Evolutionary conservation across 345 rosid genomes (phyloP), one percentile per base, ranked within the genome.

Genomic region (Carallia pectinifolia): DNA sequence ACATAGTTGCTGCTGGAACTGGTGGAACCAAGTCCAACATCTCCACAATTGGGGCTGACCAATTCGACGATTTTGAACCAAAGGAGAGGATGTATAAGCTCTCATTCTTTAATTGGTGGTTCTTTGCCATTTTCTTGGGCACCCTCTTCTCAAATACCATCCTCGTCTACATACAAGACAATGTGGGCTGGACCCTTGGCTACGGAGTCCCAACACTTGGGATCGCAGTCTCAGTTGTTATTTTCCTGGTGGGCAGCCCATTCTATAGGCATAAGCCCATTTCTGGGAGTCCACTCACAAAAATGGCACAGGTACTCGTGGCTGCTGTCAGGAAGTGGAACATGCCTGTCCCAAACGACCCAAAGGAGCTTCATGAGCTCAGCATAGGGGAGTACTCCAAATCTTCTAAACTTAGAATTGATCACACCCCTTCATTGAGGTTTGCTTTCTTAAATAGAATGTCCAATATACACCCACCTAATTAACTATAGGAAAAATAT

Each of bases 71-170:
- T 31, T 80, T 74, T 36, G 86, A 85, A 64, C 91, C 87, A 0
- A 85, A 73, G 56, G 94, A 89, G 71, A 82, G 81, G 80, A 7
- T 17, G 16, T 88, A 85, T 2, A 89, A 89, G 81, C 73, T 86
- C 38, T 87, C 94, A 1, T 89, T 87, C 80, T 89, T 89, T 61
- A 86, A 86, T 64, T 85, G 94, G 91, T 86, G 94, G 91, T 74
- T 86, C 85, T 84, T 85, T 59, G 82, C 84, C 81, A 81, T 84
- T 55, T 86, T 86, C 82, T 80, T 87, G 9, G 91, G 89, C 10
- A 73, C 86, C 16, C 84, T 87, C 9, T 82, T 89, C 74, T 77
- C 91, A 2, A 85, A 77, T 74, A 85, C 85, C 19, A 68, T 86
- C 73, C 48, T 89, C 68, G 68, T 86, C 40, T 89, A 85, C 71